Percentiles rank a stretch among this genome's conserved stretches.
These are phyloP conservation scores for Aureobasidium subglaciale DNA, from an alignment of 2,329 filamentous ascomycete species.

Conservation along the genomic window DNA sequence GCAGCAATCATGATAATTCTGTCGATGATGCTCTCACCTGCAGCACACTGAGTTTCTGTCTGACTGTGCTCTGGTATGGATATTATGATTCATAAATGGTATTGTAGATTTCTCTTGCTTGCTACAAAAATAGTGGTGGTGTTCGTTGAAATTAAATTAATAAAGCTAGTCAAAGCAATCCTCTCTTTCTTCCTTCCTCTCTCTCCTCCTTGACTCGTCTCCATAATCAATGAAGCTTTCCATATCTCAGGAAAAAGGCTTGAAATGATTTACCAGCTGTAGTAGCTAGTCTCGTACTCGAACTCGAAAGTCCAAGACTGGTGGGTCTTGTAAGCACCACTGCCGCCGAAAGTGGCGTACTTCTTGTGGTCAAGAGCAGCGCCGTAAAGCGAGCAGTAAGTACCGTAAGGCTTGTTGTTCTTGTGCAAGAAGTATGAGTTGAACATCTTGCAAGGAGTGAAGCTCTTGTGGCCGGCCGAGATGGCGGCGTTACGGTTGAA, in stretches of 20 bases:
- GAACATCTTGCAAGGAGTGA: conserved; percentile 19
- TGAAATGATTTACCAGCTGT: background rate
- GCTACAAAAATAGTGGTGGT: too few species aligned
- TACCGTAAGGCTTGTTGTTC: conserved; percentile 18
- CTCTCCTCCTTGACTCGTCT: too few species aligned
- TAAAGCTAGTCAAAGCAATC: background rate
- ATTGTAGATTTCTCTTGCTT: too few species aligned
- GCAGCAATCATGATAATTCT: too few species aligned
- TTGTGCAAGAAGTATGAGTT: conserved; percentile 21
- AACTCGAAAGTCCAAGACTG: conserved; percentile 15
- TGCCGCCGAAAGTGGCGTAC: conserved; percentile 15
- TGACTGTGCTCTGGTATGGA: too few species aligned
- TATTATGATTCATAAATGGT: too few species aligned
- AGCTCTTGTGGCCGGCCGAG: conserved; percentile 9
- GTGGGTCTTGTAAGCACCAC: conserved; percentile 11
- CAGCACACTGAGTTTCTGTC: too few species aligned
- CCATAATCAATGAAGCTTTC: background rate
- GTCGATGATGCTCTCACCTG: too few species aligned
- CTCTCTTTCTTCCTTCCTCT: background rate
- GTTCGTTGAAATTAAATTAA: too few species aligned
- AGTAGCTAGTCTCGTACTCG: background rate
- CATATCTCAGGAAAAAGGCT: background rate
- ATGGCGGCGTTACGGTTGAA: conserved; percentile 17
- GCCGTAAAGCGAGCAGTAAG: conserved; percentile 22
- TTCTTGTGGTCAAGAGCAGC: conserved; percentile 16